Evolutionary conservation across 2,329 filamentous ascomycete species (phyloP).

Genomic region (Eutypella sp.): DNA sequence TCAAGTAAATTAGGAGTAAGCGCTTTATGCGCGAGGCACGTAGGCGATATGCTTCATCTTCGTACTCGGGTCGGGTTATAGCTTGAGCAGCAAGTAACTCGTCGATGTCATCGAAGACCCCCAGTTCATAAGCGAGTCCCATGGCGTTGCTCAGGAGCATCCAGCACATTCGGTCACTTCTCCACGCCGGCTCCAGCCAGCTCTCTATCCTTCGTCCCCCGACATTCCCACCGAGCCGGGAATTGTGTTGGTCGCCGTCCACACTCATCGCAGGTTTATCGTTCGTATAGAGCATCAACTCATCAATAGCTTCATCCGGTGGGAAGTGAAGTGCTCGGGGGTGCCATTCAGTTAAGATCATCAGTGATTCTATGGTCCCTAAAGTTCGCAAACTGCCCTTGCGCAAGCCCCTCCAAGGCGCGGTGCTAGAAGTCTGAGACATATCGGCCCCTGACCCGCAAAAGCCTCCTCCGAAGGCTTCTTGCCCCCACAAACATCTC

Average conservation of each 20-base stretch:
- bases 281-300: conserved; percentile 60
- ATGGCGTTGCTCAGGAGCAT: conserved; percentile 91
- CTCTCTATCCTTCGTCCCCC: conserved; percentile 85
- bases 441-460: conserved; percentile 66
- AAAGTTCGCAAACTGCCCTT: conserved; percentile 81
- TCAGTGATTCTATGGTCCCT: conserved; percentile 88
- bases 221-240: conserved; percentile 50
- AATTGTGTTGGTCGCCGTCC: conserved; percentile 38
- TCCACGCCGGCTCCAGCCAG: conserved; percentile 94
- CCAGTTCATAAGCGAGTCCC: conserved; percentile 86
- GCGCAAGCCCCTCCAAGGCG: conserved; percentile 63
- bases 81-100: conserved; percentile 57
- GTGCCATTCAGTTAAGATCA: conserved; percentile 96
- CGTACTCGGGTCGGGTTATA: conserved; percentile 59
- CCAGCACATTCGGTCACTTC: conserved; percentile 95
- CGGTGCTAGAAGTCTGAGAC: conserved; percentile 60
- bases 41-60: conserved; percentile 72
- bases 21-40: conserved; percentile 78
- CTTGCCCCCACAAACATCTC: conserved; percentile 90
- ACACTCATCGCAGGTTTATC: conserved; percentile 40
- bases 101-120: conserved; percentile 88
- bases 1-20: conserved; percentile 83
- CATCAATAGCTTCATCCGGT: conserved; percentile 68
- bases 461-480: conserved; percentile 88
- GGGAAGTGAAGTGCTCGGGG: conserved; percentile 92